A percentile compares a stretch with the other conserved stretches of the same genome.
Evolutionary conservation across 108 stramenopile genomes (phyloP).

Genomic region (Cyclotella cryptica): DNA sequence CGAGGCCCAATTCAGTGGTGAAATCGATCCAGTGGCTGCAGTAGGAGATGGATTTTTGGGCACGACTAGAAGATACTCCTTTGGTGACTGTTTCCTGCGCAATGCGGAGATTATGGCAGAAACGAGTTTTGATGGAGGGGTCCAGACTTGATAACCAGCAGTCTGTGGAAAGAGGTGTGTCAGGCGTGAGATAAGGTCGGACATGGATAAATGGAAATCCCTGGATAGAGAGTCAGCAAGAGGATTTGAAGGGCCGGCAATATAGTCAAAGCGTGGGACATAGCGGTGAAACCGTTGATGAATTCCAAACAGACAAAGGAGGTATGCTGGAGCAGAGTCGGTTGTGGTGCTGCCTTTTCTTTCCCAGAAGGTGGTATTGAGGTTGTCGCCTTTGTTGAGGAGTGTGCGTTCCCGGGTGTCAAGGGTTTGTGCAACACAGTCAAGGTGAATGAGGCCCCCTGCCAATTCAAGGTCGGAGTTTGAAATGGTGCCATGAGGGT

Average conservation of each 20-base stretch:
- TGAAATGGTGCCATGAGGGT: no score
- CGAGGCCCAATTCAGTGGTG: conserved; percentile 24
- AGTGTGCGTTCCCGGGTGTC: conserved; percentile 24
- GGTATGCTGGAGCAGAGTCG: conserved; percentile 44
- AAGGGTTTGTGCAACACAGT: no score
- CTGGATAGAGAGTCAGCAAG: conserved; percentile 42
- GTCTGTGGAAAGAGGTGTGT: conserved; percentile 34
- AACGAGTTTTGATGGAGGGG: conserved; percentile 17
- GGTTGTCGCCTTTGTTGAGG: conserved; percentile 37
- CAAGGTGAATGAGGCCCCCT: no score
- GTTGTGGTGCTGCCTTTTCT: conserved; percentile 33
- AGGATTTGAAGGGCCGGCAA: conserved; percentile 28
- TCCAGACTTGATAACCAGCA: conserved; percentile 22
- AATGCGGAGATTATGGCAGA: conserved; percentile 38
- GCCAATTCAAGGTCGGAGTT: no score
- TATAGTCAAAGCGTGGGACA: conserved; percentile 31
- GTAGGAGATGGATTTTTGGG: conserved; percentile 6
- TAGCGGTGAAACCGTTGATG: conserved; percentile 29
- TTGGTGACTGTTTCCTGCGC: conserved; percentile 24
- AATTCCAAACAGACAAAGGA: conserved; percentile 57
- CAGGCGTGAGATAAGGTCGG: conserved; percentile 35
- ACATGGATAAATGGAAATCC: conserved; percentile 52
- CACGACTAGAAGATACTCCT: conserved; percentile 40
- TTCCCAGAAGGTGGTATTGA: conserved; percentile 38
- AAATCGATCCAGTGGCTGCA: conserved; percentile 20